phyloP scores from a whole-genome alignment of 176 grass and related monocot species.

The Alloteropsis semialata region DNA sequence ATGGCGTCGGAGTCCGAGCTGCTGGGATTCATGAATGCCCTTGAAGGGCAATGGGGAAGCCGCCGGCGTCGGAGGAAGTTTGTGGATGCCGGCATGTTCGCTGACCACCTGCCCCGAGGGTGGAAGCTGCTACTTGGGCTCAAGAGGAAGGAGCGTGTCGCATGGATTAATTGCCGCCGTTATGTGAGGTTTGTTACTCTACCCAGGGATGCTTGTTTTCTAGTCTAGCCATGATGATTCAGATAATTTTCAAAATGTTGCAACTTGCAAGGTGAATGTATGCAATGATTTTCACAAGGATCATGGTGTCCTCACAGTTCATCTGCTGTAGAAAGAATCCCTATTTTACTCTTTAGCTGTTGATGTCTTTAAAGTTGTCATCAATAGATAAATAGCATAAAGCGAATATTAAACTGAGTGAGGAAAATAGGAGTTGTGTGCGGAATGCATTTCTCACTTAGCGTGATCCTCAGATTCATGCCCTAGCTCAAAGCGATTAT shows the following conservation, averaged over 20 bases:
- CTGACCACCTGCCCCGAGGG: constrained; percentile 74
- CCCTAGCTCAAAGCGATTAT: not conserved
- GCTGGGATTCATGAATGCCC: constrained; percentile 66
- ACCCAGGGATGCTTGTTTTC: not conserved
- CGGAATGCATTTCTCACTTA: not conserved
- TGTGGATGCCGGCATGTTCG: constrained; percentile 72
- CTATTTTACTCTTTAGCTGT: not conserved
- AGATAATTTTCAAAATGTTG: constrained; percentile 5
- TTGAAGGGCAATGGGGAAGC: constrained; percentile 97
- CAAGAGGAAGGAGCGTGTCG: constrained; percentile 80
- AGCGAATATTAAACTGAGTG: constrained; percentile 1
- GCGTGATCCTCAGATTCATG: not conserved
- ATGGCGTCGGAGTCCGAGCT: constrained; percentile 67
- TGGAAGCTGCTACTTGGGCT: constrained; percentile 96
- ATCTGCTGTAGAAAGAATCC: not conserved
- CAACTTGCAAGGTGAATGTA: not conserved
- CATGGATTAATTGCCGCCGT: constrained; percentile 83
- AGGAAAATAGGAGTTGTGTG: not conserved
- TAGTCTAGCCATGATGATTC: constrained; percentile 21
- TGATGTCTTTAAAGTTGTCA: not conserved
- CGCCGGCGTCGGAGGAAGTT: constrained; percentile 80
- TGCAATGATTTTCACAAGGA: not conserved
- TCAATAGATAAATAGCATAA: not conserved
- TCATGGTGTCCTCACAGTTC: not conserved
- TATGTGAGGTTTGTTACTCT: constrained; percentile 79